These are phyloP conservation scores for Albophoma yamanashiensis DNA, from an alignment of 2,329 filamentous ascomycete genomes.

Conservation along the genomic window DNA sequence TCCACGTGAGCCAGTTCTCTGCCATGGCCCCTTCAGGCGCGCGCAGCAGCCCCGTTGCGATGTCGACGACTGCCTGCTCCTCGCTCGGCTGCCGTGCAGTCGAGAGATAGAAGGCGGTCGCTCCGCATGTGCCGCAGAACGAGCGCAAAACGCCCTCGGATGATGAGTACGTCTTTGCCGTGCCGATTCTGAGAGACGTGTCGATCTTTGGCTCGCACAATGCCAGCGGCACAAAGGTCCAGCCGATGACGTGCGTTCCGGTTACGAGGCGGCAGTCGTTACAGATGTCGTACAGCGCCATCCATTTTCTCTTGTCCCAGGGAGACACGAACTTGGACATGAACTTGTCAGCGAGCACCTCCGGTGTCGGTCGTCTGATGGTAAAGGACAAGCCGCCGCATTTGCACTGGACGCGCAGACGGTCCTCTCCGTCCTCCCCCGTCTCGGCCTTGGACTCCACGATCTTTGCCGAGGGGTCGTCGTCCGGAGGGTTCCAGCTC, in stretches of 20 bases:
- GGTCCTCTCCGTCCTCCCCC: constrained; percentile 23
- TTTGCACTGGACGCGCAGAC: constrained; percentile 31
- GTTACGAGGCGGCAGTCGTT: constrained; percentile 31
- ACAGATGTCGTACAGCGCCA: constrained; percentile 29
- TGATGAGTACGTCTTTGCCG: constrained; percentile 29
- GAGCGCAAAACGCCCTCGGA: constrained; percentile 26
- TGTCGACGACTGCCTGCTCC: constrained; percentile 25
- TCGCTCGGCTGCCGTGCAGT: constrained; percentile 15
- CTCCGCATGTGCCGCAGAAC: constrained; percentile 36
- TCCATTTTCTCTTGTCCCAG: constrained; percentile 29
- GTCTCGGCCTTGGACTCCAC: constrained; percentile 17
- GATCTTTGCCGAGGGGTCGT: constrained; percentile 14
- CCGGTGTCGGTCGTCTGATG: constrained; percentile 25
- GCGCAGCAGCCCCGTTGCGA: constrained; percentile 32
- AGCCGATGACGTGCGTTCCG: constrained; percentile 29
- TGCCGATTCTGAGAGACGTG: constrained; percentile 27
- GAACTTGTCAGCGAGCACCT: constrained; percentile 16
- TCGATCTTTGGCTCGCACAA: constrained; percentile 25
- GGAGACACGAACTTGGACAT: constrained; percentile 24
- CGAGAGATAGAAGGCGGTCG: constrained; percentile 27
- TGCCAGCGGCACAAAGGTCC: constrained; percentile 29
- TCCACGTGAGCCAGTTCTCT: constrained; percentile 36
- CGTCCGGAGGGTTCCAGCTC: constrained; percentile 24
- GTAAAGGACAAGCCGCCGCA: constrained; percentile 38
- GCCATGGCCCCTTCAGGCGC: constrained; percentile 32